A percentile compares a stretch with the other conserved stretches of the same genome.
These are phyloP conservation scores for Prunus yedoensis DNA, from an alignment of 331 rosid species.

Conservation along the genomic window DNA sequence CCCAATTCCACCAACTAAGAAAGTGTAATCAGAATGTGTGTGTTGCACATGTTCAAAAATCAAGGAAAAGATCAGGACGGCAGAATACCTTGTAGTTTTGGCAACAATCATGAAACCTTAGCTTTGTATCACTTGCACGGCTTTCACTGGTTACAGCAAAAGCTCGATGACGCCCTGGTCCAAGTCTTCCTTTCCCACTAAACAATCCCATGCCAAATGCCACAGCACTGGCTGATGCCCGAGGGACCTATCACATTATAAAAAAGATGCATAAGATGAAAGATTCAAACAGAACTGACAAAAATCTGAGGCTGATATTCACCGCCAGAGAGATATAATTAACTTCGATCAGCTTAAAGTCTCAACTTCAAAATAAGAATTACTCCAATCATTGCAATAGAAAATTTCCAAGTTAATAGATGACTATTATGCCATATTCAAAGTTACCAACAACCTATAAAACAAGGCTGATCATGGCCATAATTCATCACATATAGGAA, in stretches of 20 bases:
- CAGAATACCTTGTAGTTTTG: conserved; percentile 70
- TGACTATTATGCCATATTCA: not conserved
- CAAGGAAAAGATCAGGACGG: conserved; percentile 9
- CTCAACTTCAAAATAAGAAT: not conserved
- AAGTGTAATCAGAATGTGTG: not conserved
- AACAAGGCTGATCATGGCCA: not conserved
- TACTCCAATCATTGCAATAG: not conserved
- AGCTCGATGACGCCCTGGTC: conserved; percentile 71
- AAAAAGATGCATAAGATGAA: conserved; percentile 15
- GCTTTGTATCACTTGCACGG: conserved; percentile 76
- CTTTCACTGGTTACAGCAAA: conserved; percentile 92
- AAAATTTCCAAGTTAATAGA: not conserved
- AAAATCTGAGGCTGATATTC: not conserved
- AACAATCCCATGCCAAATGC: conserved; percentile 97
- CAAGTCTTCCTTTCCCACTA: conserved; percentile 79
- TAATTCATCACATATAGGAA: not conserved
- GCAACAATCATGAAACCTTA: conserved; percentile 80
- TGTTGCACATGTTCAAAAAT: not conserved
- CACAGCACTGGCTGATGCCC: conserved; percentile 98
- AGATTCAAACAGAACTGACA: not conserved
- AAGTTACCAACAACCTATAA: not conserved
- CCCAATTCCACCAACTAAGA: not conserved
- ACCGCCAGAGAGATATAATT: not conserved
- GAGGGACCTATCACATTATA: conserved; percentile 60
- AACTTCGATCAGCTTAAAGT: not conserved